Conservation (phyloP, 192 early-diverging fungal genomes). For the Paraglomus brasilianum region DNA sequence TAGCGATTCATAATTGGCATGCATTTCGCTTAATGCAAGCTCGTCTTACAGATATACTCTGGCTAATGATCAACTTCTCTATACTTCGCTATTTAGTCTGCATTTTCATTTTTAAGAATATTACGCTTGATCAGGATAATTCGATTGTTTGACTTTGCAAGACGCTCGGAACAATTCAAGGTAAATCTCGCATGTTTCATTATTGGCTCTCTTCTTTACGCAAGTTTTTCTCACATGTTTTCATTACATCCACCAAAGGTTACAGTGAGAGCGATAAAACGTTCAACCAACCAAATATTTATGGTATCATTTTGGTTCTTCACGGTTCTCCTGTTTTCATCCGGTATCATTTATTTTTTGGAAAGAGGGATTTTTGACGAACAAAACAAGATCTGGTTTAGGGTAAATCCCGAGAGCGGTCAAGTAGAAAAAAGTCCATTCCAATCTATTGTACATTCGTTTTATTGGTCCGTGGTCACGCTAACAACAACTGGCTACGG, state of each 20-base stretch:
- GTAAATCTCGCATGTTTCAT: conserved; percentile 13
- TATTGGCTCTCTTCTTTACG: not conserved
- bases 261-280: not conserved
- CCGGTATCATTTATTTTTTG: not conserved
- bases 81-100: not conserved
- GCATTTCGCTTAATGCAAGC: too few relatives aligned
- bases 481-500: conserved; percentile 52
- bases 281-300: not conserved
- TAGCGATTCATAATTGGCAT: not conserved
- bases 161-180: not conserved
- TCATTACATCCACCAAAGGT: too few relatives aligned
- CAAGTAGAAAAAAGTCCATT: conserved; percentile 43
- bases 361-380: not conserved
- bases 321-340: not conserved
- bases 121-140: conserved; percentile 11
- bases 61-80: not conserved
- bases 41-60: not conserved
- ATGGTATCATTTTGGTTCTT: conserved; percentile 4
- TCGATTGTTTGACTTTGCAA: not conserved
- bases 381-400: not conserved
- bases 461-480: conserved; percentile 53
- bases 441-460: conserved; percentile 45
- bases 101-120: not conserved
- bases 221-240: not conserved
- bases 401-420: not conserved